Evolutionary conservation across 2,329 filamentous ascomycete genomes (phyloP), one percentile per base, ranked within the genome.

Genomic region (Verticillium zaregamsianum): DNA sequence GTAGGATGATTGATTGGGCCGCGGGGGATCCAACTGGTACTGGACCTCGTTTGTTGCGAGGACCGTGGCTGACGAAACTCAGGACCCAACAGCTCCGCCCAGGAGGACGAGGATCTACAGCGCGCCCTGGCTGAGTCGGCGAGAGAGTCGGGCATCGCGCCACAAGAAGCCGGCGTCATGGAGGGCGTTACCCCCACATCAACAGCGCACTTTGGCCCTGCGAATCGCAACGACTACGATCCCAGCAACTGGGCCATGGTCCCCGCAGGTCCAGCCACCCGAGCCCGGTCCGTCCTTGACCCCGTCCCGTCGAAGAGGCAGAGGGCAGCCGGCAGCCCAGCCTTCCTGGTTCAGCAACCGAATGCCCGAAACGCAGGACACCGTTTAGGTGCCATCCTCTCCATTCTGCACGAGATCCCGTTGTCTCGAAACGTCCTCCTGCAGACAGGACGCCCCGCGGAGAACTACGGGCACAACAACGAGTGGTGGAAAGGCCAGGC

Each of bases 401-500:
- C 85, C 5, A 84, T 89, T 8, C 77, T 85, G 45, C 83, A 88
- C 67, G 77, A 82, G 61, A 88, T 89, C 28, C 86, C 86, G 1
- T 71, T 85, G 0, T 79, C 79, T 1, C 80, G 86, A 59, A 87
- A 88, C 65, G 73, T 81, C 3, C 73, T 89, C 14, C 76, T 89
- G 3, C 70, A 74, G 28, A 74, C 72, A 11, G 80, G 80, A 2
- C 60, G 69, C 3, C 70, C 78, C 5, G 73, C 78, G 2, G 67
- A 73, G 1, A 79, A 74, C 37, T 89, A 88, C 64, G 85, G 86
- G 1, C 77, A 82, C 65, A 79, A 84, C 65, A 74, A 74, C 14
- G 80, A 85, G 63, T 89, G 86, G 86, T 89, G 86, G 86, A 82
- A 79, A 64, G 86, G 86, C 3, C 76, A 80, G 56, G 70, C 77